Evolutionary conservation across 495 filamentous ascomycete genomes (phyloP).

Genomic region (Trichocladium antarcticum): DNA sequence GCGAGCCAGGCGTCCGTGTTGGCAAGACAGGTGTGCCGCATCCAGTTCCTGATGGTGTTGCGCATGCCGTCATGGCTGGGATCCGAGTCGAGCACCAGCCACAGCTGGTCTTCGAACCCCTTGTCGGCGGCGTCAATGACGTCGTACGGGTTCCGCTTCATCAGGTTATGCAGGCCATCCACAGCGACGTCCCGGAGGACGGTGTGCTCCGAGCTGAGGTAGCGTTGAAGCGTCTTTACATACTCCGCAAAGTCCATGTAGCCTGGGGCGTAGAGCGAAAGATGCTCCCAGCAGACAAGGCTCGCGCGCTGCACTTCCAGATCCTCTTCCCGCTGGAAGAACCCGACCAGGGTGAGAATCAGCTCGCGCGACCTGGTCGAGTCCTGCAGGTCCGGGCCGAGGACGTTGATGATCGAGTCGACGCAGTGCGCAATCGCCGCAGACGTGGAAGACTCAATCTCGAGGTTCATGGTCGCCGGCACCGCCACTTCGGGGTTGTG

Average conservation of each 20-base stretch:
- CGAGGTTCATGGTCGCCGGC: constrained; percentile 74
- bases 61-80: constrained; percentile 65
- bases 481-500: constrained; percentile 77
- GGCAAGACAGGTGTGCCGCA: constrained; percentile 69
- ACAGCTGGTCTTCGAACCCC: constrained; percentile 80
- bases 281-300: constrained; percentile 75
- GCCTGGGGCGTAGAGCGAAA: constrained; percentile 82
- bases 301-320: constrained; percentile 63
- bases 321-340: constrained; percentile 72
- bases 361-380: constrained; percentile 82
- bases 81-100: constrained; percentile 68
- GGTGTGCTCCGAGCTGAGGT: constrained; percentile 54
- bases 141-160: constrained; percentile 78
- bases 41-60: constrained; percentile 81
- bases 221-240: constrained; percentile 66
- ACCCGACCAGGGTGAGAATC: constrained; percentile 73
- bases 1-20: constrained; percentile 76
- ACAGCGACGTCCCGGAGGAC: constrained; percentile 69
- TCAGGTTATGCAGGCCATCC: constrained; percentile 82
- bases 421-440: constrained; percentile 77
- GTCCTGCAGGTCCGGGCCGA: constrained; percentile 92
- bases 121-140: constrained; percentile 62
- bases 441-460: constrained; percentile 68
- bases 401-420: constrained; percentile 91
- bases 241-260: constrained; percentile 75